phyloP scores from a whole-genome alignment of 805 yeast genomes.

The Kuraishia floccosa region DNA sequence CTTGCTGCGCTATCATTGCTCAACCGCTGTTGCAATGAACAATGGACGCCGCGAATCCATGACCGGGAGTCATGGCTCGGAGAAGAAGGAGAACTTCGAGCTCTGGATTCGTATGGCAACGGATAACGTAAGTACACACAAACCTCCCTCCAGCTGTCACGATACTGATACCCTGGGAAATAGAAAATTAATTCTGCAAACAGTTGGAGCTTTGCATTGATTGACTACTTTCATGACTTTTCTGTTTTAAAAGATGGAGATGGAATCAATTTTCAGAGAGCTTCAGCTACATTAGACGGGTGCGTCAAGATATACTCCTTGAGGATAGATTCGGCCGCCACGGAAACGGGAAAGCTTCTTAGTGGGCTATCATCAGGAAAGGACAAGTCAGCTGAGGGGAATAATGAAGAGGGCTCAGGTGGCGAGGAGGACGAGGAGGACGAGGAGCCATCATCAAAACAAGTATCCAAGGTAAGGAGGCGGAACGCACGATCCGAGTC shows the following conservation, averaged over 20 bases:
- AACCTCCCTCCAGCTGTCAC: background rate
- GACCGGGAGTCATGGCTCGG: too few species aligned
- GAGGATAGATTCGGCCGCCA: slow-evolving; percentile 84
- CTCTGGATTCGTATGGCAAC: slow-evolving; percentile 70
- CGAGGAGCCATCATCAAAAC: too few species aligned
- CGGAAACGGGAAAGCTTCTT: slow-evolving; percentile 73
- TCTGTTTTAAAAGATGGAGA: slow-evolving; percentile 66
- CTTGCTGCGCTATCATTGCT: too few species aligned
- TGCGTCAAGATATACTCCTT: slow-evolving; percentile 89
- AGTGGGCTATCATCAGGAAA: slow-evolving; percentile 29
- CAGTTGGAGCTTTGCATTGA: slow-evolving; percentile 85
- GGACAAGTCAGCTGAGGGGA: slow-evolving; percentile 12
- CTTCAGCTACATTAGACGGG: slow-evolving; percentile 87
- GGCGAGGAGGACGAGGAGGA: slow-evolving; percentile 10
- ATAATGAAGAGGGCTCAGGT: slow-evolving; percentile 5
- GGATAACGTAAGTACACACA: slow-evolving; percentile 1
- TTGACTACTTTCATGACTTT: slow-evolving; percentile 84
- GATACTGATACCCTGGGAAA: background rate
- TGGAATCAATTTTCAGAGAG: slow-evolving; percentile 79
- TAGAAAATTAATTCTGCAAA: slow-evolving; percentile 72
- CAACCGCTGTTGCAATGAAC: too few species aligned
- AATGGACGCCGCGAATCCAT: too few species aligned
- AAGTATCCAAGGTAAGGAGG: slow-evolving; percentile 9
- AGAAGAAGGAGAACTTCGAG: slow-evolving; percentile 55
- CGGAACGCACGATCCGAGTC: slow-evolving; percentile 7